Percentiles rank a stretch among this genome's conserved stretches.
Conservation (phyloP, 148 eudicot species). For the Nyssa sinensis region DNA sequence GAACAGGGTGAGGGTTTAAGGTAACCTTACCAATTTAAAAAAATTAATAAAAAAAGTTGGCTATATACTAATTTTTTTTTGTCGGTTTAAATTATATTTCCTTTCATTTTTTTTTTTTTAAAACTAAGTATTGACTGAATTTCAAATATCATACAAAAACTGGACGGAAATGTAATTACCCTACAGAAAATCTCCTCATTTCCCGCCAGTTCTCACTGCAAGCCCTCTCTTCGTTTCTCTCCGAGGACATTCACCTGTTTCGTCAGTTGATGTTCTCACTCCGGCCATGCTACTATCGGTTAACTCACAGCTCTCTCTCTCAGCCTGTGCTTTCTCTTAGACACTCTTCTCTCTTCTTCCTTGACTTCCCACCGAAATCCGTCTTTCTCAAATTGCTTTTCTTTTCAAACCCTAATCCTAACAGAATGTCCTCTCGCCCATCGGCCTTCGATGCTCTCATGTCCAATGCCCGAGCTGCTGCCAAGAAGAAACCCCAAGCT, state of each 20-base stretch:
- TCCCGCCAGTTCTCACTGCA: too few relatives aligned
- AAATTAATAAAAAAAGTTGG: too few relatives aligned
- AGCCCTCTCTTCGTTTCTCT: background rate
- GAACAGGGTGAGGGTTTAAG: too few relatives aligned
- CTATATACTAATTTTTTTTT: too few relatives aligned
- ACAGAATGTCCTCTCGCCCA: slow-evolving; percentile 57
- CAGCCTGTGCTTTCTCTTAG: background rate
- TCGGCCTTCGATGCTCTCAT: slow-evolving; percentile 82
- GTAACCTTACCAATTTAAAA: too few relatives aligned
- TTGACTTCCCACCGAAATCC: slow-evolving; percentile 2
- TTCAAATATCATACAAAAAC: too few relatives aligned
- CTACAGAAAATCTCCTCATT: too few relatives aligned
- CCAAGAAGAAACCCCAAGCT: slow-evolving; percentile 53
- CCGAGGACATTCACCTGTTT: background rate
- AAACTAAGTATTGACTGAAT: too few relatives aligned
- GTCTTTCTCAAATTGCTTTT: slow-evolving; percentile 10
- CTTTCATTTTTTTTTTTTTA: too few relatives aligned
- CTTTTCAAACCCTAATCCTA: slow-evolving; percentile 27
- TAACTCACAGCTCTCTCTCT: slow-evolving; percentile 10
- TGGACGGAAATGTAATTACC: too few relatives aligned
- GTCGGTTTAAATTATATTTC: too few relatives aligned
- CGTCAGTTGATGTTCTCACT: slow-evolving; percentile 24
- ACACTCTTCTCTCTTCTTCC: background rate
- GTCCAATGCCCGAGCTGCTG: slow-evolving; percentile 59
- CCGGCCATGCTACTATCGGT: slow-evolving; percentile 12